Evolutionary conservation across 2,329 filamentous ascomycete genomes (phyloP), one percentile per base, ranked within the genome.

Genomic region (Cercospora brassicicola): DNA sequence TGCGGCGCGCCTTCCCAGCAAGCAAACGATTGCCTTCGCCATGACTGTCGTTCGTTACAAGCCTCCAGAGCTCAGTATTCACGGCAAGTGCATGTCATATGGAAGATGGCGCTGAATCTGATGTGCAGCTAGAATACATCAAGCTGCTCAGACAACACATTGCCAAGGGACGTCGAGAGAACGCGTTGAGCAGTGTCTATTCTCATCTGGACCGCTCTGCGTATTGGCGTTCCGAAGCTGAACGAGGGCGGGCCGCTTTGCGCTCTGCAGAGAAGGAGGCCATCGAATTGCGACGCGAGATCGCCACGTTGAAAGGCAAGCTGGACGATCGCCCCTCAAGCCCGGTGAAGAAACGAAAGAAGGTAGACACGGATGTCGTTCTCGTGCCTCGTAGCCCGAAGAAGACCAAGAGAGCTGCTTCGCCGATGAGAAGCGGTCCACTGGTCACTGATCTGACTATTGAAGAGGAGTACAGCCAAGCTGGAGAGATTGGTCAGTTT

Each of bases 151-250:
- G 79, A 26, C 71, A 75, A 55, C 79, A 82, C n/a, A 74, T 76
- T 56, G 73, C 70, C 28, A 70, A 73, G 62, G 72, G 72, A 13
- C 68, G 68, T 9, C 71, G 75, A 15, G 67, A 73, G 1, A 66
- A 70, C 26, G 65, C 75, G 3, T 66, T 76, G 18, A 73, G 70
- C 30, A 72, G 76, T 15, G 59, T 69, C 0, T 71, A 77, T 48
- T 75, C 72, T 9, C 78, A 82, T 56, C 72, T 84, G 23, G 80
- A 83, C 66, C 74, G 79, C 13, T 78, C 79, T 10, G 71, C 77
- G 3, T 82, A 78, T 65, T 83, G 81, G 81, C 73, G 73, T 1
- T 65, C 72, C 1, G 71, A 77, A 56, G 75, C 71, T 45, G 74
- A 76, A 59, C 70, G 73, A 4, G 62, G 64, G n/a, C 71, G 72